phyloP scores from a whole-genome alignment of 2,329 filamentous ascomycete species.

The Aspergillus sp. region DNA sequence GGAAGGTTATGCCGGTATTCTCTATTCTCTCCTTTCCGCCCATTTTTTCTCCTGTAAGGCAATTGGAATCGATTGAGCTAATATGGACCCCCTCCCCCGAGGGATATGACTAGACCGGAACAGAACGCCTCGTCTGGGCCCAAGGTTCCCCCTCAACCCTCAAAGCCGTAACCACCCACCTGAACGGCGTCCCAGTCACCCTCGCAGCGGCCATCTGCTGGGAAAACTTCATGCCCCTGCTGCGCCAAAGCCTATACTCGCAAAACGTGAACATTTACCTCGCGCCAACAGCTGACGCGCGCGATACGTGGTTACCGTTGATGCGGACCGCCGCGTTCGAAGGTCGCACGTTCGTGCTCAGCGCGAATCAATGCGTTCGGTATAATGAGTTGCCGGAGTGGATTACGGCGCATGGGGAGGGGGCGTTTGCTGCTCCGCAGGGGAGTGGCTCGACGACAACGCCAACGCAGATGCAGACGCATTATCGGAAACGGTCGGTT shows the following conservation, averaged over 20 bases:
- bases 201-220: conserved; percentile 89
- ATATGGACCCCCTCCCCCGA: too few species aligned
- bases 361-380: conserved; percentile 77
- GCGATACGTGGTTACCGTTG: conserved; percentile 79
- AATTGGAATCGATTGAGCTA: background rate
- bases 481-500: conserved; percentile 21
- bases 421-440: background rate
- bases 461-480: background rate
- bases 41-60: background rate
- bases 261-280: conserved; percentile 93
- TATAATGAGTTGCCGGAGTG: conserved; percentile 58
- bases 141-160: conserved; percentile 79
- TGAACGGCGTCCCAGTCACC: conserved; percentile 76
- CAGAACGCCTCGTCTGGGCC: conserved; percentile 83
- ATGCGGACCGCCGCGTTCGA: conserved; percentile 81
- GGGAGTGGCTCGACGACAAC: background rate
- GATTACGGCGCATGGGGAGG: conserved; percentile 44
- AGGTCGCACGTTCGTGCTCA: conserved; percentile 81
- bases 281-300: conserved; percentile 81
- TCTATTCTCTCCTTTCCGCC: too few species aligned
- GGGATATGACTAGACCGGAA: conserved; percentile 58
- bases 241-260: conserved; percentile 78
- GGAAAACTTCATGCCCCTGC: conserved; percentile 94
- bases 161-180: conserved; percentile 73
- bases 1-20: conserved; percentile 85